Evolutionary conservation across 768 basidiomycete genomes (phyloP), one percentile per base, ranked within the genome.

Genomic region (Hygrocybe coccinea): DNA sequence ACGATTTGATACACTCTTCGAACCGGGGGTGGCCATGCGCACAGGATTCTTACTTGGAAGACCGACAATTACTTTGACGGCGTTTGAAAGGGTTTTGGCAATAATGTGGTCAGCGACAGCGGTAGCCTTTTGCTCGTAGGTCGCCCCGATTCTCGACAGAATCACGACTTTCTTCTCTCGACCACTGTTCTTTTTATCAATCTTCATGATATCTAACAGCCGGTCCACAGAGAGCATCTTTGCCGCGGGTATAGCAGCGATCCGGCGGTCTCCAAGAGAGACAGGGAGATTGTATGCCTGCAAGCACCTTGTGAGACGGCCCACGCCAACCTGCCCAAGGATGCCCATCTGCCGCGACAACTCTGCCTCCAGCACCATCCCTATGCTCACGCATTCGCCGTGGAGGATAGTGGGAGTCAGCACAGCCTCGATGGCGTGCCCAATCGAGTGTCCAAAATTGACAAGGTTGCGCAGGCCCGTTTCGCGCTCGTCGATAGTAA

Each of bases 371-470:
- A 98, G 83, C 54, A 98, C 87, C 87, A 97, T 98, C 3, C 97
- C 97, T 24, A 98, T 81, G 55, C 87, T 84, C 64, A 99, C 86
- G 63, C 95, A 97, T 71, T 99, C 97, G 41, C 97, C 97, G 62
- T 99, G 97, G 10, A 99, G 83, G 59, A 97, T 88, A 14, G 86
- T 80, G 17, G 95, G 95, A 0, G 95, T 95, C 54, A 98, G 75
- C 37, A 98, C 84, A 7, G 94, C 97, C 73, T 99, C 97, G 64
- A 98, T 95, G 14, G 95, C 97, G 74, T 99, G 97, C 0, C 97
- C 97, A 64, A 99, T 95, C 41, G 89, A 93, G 71, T 99, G 97
- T 1, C 97, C 97, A 66, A 98, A 98, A 73, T 99, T 99, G 76
- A 99, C 95, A 52, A 99, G 85, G 75, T 97, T 97, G 60, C 97